These are phyloP conservation scores for Macadamia integrifolia DNA, from an alignment of 164 flowering plant genomes.

Conservation along the genomic window DNA sequence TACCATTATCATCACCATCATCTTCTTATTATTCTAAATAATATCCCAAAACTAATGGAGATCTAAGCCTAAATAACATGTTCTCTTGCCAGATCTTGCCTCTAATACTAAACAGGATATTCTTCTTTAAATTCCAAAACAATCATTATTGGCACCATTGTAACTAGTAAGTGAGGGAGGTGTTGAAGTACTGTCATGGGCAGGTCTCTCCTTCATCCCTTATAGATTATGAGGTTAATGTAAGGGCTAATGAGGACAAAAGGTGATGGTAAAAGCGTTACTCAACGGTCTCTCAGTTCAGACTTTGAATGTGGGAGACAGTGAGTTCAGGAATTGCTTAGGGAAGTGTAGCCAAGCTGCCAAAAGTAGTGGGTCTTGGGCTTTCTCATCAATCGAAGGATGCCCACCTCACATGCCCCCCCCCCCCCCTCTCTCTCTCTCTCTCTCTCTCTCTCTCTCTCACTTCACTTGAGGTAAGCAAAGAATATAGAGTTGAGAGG, in stretches of 20 bases:
- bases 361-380: constrained; percentile 1
- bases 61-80: too few relatives aligned
- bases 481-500: background rate
- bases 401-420: constrained; percentile 22
- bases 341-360: constrained; percentile 7
- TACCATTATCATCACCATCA: too few relatives aligned
- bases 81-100: too few relatives aligned
- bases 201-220: background rate
- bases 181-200: too few relatives aligned
- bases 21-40: too few relatives aligned
- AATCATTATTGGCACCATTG: too few relatives aligned
- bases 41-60: too few relatives aligned
- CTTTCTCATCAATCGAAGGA: constrained; percentile 1
- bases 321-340: background rate
- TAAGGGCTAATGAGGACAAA: background rate
- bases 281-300: background rate
- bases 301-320: background rate
- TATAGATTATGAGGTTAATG: background rate
- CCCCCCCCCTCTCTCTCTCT: background rate
- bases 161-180: too few relatives aligned
- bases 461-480: background rate
- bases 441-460: constrained; percentile 5
- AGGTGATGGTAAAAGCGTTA: background rate
- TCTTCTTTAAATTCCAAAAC: too few relatives aligned
- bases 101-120: too few relatives aligned